These are phyloP conservation scores for Didymellaceae sp. DNA, from an alignment of 2,329 filamentous ascomycete genomes.

Conservation along the genomic window DNA sequence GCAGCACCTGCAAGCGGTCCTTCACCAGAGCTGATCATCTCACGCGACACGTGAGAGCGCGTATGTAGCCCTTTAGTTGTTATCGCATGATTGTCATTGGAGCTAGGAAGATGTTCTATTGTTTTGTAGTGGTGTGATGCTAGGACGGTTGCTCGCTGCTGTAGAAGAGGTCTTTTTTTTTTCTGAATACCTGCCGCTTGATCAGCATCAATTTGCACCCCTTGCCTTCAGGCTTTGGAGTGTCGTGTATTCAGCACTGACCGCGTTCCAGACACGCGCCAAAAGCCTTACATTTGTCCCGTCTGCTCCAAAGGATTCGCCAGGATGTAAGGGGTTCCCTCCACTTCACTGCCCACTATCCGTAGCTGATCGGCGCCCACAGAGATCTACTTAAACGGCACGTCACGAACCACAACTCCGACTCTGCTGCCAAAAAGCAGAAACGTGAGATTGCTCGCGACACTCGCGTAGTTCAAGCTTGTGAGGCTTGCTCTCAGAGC, in stretches of 20 bases:
- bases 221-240: neutral
- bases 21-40: conserved; percentile 62
- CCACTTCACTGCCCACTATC: neutral
- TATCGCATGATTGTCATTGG: neutral
- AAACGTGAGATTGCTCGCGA: conserved; percentile 35
- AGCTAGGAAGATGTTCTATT: neutral
- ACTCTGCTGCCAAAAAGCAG: conserved; percentile 40
- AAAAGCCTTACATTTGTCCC: conserved; percentile 55
- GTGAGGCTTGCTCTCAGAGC: conserved; percentile 58
- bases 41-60: conserved; percentile 60
- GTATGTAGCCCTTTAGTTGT: conserved; percentile 31
- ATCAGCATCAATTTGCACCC: neutral
- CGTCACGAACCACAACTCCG: conserved; percentile 52
- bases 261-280: conserved; percentile 43
- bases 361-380: conserved; percentile 10
- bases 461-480: conserved; percentile 53
- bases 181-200: too few species aligned
- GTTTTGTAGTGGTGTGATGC: neutral
- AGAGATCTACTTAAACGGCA: conserved; percentile 61
- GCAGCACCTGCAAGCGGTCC: conserved; percentile 59
- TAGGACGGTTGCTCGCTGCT: neutral
- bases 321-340: conserved; percentile 46
- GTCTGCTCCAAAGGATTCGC: conserved; percentile 56
- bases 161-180: too few species aligned
- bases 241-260: conserved; percentile 11